Evolutionary conservation across 257 asterid species (phyloP).

Genomic region (Penstemon newberryi): DNA sequence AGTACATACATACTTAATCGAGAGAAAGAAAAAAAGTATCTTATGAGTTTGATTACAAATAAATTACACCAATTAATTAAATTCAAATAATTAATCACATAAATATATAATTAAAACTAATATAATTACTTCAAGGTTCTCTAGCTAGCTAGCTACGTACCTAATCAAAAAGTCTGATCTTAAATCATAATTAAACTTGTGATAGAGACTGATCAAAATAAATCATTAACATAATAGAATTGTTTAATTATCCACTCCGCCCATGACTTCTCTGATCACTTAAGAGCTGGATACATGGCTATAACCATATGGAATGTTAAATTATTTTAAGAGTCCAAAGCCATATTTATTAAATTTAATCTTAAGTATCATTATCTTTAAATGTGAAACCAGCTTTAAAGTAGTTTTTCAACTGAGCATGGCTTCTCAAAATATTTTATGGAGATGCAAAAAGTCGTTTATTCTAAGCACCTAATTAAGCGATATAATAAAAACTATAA

Average conservation of each 20-base stretch:
- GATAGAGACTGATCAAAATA: slow-evolving; percentile 12
- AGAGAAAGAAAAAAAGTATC: too few relatives aligned
- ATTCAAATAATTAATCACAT: too few relatives aligned
- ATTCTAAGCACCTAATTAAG: slow-evolving; percentile 2
- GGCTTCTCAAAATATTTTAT: slow-evolving; percentile 26
- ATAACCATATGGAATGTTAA: too few relatives aligned
- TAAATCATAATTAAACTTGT: slow-evolving; percentile 9
- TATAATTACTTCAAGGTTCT: too few relatives aligned
- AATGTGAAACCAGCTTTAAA: neutral
- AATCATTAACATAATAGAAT: neutral
- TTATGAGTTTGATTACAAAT: too few relatives aligned
- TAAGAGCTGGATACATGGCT: slow-evolving; percentile 2
- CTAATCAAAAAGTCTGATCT: too few relatives aligned
- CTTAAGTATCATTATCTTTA: neutral
- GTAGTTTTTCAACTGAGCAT: slow-evolving; percentile 3
- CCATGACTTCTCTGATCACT: slow-evolving; percentile 26
- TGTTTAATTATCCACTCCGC: neutral
- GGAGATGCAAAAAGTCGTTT: neutral
- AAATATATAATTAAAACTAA: too few relatives aligned
- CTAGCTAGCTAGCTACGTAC: too few relatives aligned
- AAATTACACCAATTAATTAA: too few relatives aligned
- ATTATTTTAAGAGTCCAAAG: neutral
- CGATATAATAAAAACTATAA: slow-evolving; percentile 4
- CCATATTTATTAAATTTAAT: neutral
- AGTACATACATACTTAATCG: too few relatives aligned